phyloP scores from a whole-genome alignment of 192 early-diverging fungal genomes.

The Irineochytrium annulatum region DNA sequence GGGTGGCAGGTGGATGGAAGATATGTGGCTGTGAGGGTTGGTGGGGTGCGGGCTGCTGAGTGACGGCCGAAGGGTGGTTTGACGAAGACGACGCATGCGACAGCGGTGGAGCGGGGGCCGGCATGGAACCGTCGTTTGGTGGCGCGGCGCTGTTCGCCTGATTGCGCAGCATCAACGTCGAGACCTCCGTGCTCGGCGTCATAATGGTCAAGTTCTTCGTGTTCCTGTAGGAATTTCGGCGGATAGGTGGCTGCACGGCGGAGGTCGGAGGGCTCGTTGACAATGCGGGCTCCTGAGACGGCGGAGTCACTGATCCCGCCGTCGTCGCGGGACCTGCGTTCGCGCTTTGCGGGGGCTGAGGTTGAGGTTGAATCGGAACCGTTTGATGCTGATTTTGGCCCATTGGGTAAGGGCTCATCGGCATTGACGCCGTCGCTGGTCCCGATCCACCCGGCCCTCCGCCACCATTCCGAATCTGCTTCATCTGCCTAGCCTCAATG shows the following conservation, averaged over 20 bases:
- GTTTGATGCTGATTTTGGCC: too few relatives aligned
- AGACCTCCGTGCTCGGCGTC: not conserved
- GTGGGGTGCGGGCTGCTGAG: not conserved
- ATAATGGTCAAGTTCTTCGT: not conserved
- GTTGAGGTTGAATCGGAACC: too few relatives aligned
- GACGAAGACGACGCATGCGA: too few relatives aligned
- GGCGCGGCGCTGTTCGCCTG: constrained; percentile 5
- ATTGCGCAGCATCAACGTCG: constrained; percentile 6
- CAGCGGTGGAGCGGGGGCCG: too few relatives aligned
- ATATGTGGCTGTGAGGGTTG: constrained; percentile 12
- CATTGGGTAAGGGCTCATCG: constrained; percentile 25
- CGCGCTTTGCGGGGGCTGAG: constrained; percentile 20
- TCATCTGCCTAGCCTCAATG: constrained; percentile 50
- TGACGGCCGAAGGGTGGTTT: too few relatives aligned
- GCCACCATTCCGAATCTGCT: constrained; percentile 18
- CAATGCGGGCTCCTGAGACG: constrained; percentile 19
- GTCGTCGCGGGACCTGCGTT: constrained; percentile 12
- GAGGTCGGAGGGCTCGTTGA: too few relatives aligned
- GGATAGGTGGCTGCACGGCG: too few relatives aligned
- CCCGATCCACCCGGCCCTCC: constrained; percentile 9
- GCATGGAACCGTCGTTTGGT: too few relatives aligned
- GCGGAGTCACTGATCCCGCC: constrained; percentile 18
- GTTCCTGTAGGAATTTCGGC: not conserved
- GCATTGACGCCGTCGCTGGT: constrained; percentile 11
- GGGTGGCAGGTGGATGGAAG: constrained; percentile 13